Evolutionary conservation across 345 rosid species (phyloP), one percentile per base, ranked within the genome.

Genomic region (Hibiscus trionum): DNA sequence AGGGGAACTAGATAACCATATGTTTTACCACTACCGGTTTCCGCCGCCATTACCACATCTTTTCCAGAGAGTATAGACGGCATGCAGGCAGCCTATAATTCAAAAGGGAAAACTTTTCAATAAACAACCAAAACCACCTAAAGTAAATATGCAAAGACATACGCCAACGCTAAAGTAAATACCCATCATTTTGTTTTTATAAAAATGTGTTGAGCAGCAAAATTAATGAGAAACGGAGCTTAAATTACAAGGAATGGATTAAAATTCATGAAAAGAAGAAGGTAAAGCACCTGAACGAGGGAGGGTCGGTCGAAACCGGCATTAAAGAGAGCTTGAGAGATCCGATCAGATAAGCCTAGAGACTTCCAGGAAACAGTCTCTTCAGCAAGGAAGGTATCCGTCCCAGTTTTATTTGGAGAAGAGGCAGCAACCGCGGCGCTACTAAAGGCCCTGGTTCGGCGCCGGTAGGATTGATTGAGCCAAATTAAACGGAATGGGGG

Each of bases 11-110:
- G 81, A 84, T 91, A 91, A 55, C 96, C 73, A 76, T 90, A 91
- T 42, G 97, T 90, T 85, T 94, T 94, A 66, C 98, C 97, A 71
- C 98, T 91, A 10, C 98, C 98, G 5, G 98, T 94, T 78, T 94
- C 98, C 9, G 98, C 97, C 7, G 98, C 98, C 68, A 90, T 80
- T 42, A 91, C 84, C 58, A 88, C 97, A 81, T 94, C 98, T 77
- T 90, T 91, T 66, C 97, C 96, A 0, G 92, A 88, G 9, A 90
- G 84, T 76, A 91, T 79, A 49, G 90, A 76, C 1, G 93, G 95
- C 47, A 88, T 75, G 44, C 88, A 78, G 19, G 91, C 83, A 80
- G 98, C 93, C 97, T 90, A 77, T 33, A 71, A 79, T 8, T 31
- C 57, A 69, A 14, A 71, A 2, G 2, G 29, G 12, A 50, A 39